Base-by-base conservation (phyloP, 2,329 filamentous ascomycete species). In the Cladophialophora yegresii region DNA sequence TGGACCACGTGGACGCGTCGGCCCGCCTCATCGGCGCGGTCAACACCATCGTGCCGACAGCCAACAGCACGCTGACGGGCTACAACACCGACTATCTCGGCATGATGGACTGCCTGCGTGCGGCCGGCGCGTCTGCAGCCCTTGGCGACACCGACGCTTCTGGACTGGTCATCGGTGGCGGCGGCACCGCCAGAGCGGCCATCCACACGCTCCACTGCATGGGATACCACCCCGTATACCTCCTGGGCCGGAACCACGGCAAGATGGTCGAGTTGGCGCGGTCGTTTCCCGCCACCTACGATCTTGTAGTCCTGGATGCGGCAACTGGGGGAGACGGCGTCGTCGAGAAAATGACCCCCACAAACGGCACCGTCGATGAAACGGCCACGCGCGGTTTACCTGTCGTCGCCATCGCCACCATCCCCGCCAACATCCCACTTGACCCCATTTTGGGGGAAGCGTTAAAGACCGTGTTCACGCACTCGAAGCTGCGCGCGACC, bases 31-130 rank as follows among this genome's bases (percentile, higher is more conserved):
- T 99, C 67, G 95, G 95, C 23, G 95, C 95, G 2, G 89, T 98
- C 68, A 99, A 99, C 79, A 99, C 95, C 20, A 89, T 99, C 72
- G 86, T 96, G 30, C 88, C 90, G 0, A 74, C 85, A 55, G 70
- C 77, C 71, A 70, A 80, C 68, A 50, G 71, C 10, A 84, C 81
- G 3, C 85, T 98, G 2, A 76, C 90, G 16, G 95, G 95, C 50
- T 90, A 93, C 75, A 99, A 99, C 77, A 99, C 95, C 12, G 95
- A 99, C 79, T 99, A 92, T 89, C 85, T 87, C 73, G 95, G 95
- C 67, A 99, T 99, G 87, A 87, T 90, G 2, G 86, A 89, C 70
- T 88, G 91, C 3, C 84, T 99, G 22, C 86, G 84, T 63, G 85
- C 85, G 49, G 87, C 86, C 1, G 91, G 91, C 7, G 81, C 90